Evolutionary conservation across 2,329 filamentous ascomycete species (phyloP), one percentile per base, ranked within the genome.

Genomic region (Neoascochyta sp.): DNA sequence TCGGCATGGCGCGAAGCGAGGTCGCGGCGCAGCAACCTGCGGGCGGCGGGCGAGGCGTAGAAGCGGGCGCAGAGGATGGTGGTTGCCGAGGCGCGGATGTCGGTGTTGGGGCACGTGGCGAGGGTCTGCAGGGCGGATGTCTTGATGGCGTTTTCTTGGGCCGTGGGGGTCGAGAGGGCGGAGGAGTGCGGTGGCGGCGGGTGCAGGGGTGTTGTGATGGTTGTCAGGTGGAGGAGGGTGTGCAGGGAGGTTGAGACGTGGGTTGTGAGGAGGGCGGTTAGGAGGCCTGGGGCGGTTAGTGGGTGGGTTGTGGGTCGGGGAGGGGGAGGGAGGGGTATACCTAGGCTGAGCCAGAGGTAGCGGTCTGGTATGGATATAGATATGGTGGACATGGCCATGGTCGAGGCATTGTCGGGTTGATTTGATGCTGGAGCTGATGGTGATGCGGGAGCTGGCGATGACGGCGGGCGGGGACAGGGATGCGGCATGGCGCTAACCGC

Each of bases 131-230:
- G 58, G 2, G 66, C 66, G 6, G 50, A 33, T 18, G 67, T 54
- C 21, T 62, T 58, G 27, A 72, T 67, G 4, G 62, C 58, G 59
- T 51, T 32, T 81, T 90, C 38, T 82, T 82, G 57, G 83, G 83
- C 29, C 74, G 84, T 39, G 4, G 89, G 71, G 42, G 78, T 82
- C 29, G 79, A 17, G 22, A 30, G 35, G 25, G 29, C 38, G 22
- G 27, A 15, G 10, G 12, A 32, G 10, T 22, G 27, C 20, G 31
- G 29, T 20, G 33, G 22, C 2, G 33, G 32, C 76, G 28, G 82
- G 76, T 55, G 82, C 81, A 19, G 78, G 78, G 37, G 79, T 75
- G 19, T 77, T 74, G 37, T 77, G 78, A 92, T 76, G 59, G 80
- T 74, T 42, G 81, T 81, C 30, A 80, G 70, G 47, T 78, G 70